phyloP scores from a whole-genome alignment of 768 basidiomycete species.

The Filobasidium floriforme region DNA sequence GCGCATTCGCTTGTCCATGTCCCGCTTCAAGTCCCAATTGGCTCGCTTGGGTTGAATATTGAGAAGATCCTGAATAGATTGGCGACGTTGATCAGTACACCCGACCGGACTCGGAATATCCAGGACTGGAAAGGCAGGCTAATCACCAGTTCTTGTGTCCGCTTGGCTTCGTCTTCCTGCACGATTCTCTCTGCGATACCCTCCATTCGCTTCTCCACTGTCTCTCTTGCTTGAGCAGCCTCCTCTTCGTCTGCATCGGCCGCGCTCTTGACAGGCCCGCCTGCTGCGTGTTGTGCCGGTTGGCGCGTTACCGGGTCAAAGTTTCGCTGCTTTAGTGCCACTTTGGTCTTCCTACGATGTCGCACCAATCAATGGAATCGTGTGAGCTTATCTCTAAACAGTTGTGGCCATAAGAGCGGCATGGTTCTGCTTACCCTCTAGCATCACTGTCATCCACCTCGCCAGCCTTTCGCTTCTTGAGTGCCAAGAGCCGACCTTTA shows the following conservation, averaged over 20 bases:
- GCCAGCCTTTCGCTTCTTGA: constrained; percentile 65
- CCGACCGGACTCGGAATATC: background rate
- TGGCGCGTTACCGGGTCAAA: constrained; percentile 73
- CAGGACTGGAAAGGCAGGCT: constrained; percentile 1
- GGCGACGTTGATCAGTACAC: background rate
- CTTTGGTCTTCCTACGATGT: constrained; percentile 13
- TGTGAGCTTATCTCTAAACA: too few relatives aligned
- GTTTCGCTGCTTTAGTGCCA: constrained; percentile 55
- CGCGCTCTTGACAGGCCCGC: constrained; percentile 56
- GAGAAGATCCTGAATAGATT: constrained; percentile 44
- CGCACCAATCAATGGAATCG: constrained; percentile 41
- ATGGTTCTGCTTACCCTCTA: constrained; percentile 42
- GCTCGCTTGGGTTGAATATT: constrained; percentile 65
- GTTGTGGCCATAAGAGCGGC: background rate
- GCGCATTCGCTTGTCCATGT: constrained; percentile 64
- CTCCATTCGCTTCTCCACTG: constrained; percentile 75
- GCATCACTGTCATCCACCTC: constrained; percentile 45
- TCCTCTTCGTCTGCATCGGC: constrained; percentile 42
- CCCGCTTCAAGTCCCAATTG: constrained; percentile 72
- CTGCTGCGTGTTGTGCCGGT: constrained; percentile 22
- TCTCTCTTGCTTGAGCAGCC: constrained; percentile 50
- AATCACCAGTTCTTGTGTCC: constrained; percentile 79
- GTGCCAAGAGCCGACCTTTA: constrained; percentile 69
- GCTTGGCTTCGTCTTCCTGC: constrained; percentile 71
- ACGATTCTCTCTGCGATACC: constrained; percentile 80